Percentiles rank a stretch among this genome's conserved stretches.
Conservation (phyloP, 805 yeast species). For the Suhomyces pyralidae region DNA sequence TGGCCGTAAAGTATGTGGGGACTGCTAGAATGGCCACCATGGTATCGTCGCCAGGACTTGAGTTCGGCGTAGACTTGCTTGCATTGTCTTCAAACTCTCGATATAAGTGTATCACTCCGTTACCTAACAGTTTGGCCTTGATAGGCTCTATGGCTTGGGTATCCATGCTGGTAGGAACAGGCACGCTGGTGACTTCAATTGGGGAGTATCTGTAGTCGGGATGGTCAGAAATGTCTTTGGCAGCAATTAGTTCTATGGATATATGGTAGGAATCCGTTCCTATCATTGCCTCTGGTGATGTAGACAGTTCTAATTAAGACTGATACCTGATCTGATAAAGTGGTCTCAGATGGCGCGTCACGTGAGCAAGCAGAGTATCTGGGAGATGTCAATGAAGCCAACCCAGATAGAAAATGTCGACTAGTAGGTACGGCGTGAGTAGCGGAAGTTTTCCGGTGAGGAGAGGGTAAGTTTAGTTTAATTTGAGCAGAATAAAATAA, state of each 20-base stretch:
- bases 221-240: background rate
- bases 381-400: too few species aligned
- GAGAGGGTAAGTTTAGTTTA: too few species aligned
- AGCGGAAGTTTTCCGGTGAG: too few species aligned
- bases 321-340: background rate
- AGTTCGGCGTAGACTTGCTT: background rate
- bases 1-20: slow-evolving; percentile 83
- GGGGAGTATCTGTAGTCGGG: slow-evolving; percentile 33
- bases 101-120: slow-evolving; percentile 70
- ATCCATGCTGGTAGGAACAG: background rate
- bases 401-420: too few species aligned
- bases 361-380: background rate
- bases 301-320: background rate
- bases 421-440: too few species aligned
- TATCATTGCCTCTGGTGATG: slow-evolving; percentile 23
- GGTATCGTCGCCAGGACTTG: slow-evolving; percentile 49
- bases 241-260: slow-evolving; percentile 22
- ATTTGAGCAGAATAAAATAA: too few species aligned
- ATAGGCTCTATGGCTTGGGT: slow-evolving; percentile 40
- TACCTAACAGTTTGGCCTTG: slow-evolving; percentile 63
- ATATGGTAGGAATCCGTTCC: slow-evolving; percentile 43
- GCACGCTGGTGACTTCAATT: slow-evolving; percentile 25
- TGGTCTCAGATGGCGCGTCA: background rate
- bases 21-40: slow-evolving; percentile 80
- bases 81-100: slow-evolving; percentile 45